A percentile compares a stretch with the other conserved stretches of the same genome.
Evolutionary conservation across 2,329 filamentous ascomycete genomes (phyloP).

Genomic region (Microsporum canis): DNA sequence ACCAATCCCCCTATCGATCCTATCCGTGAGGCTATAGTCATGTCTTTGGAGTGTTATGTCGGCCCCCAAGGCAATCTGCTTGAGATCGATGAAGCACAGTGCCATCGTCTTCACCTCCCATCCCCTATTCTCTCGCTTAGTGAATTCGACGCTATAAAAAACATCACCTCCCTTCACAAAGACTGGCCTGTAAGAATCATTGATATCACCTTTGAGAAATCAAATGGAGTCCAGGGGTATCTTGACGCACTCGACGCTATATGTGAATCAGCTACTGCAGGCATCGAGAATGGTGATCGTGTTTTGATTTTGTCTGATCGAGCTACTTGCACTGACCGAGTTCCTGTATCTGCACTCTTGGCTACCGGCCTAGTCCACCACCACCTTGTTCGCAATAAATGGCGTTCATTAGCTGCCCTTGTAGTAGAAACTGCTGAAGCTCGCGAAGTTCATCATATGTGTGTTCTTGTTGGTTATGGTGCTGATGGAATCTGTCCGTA

Average conservation of each 20-base stretch:
- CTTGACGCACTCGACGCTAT: slow-evolving; percentile 78
- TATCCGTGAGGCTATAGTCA: slow-evolving; percentile 93
- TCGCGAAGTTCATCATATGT: slow-evolving; percentile 97
- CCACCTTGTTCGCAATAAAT: slow-evolving; percentile 89
- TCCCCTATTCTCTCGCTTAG: slow-evolving; percentile 82
- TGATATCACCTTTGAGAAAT: slow-evolving; percentile 87
- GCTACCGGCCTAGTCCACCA: slow-evolving; percentile 92
- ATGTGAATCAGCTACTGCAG: slow-evolving; percentile 71
- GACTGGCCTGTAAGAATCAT: slow-evolving; percentile 83
- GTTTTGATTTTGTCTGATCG: slow-evolving; percentile 84
- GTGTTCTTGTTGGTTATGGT: slow-evolving; percentile 91
- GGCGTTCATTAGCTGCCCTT: slow-evolving; percentile 77
- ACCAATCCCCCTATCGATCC: slow-evolving; percentile 97
- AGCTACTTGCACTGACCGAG: slow-evolving; percentile 67
- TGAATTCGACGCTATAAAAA: slow-evolving; percentile 79
- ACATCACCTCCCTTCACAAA: slow-evolving; percentile 59
- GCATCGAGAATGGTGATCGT: slow-evolving; percentile 71
- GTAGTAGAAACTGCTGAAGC: slow-evolving; percentile 89
- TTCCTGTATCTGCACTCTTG: slow-evolving; percentile 73
- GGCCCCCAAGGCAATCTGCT: slow-evolving; percentile 90
- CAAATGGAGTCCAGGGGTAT: slow-evolving; percentile 70
- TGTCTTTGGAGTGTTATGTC: slow-evolving; percentile 94
- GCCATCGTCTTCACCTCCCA: slow-evolving; percentile 70
- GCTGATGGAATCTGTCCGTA: slow-evolving; percentile 92
- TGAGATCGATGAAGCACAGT: slow-evolving; percentile 86